Evolutionary conservation across 495 filamentous ascomycete genomes (phyloP), one percentile per base, ranked within the genome.

Genomic region (Neurospora sp.): DNA sequence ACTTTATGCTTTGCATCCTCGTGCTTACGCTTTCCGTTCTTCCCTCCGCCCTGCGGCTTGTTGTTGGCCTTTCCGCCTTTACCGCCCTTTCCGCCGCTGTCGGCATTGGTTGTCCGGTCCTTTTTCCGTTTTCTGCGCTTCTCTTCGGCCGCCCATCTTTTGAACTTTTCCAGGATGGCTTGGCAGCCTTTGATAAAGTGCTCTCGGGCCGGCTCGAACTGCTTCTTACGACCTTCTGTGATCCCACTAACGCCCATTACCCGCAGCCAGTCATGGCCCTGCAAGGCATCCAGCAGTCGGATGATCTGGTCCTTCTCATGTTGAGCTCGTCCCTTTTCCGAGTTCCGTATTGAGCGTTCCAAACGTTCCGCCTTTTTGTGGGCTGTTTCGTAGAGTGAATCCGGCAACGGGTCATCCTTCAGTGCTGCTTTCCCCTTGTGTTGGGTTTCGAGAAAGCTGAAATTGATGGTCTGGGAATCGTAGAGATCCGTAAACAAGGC

Each of bases 261-360:
- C 71, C 92, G 91, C 72, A 98, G 84, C 96, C 96, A 99, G 78
- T 98, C 96, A 44, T 89, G 91, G n/a, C 94, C 90, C 78, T 92
- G 90, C 5, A 99, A 87, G 46, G 93, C 93, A 68, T 96, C 93
- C 44, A 98, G 87, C 44, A 97, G 84, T 9, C 94, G 88, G 70
- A 96, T 92, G 44, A 98, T 88, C 76, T 94, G 91, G 70, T 93
- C 90, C 75, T 94, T 93, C 78, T 98, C 94, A 85, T 98, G 94
- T 82, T 95, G 92, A 3, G 95, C 93, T 1, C 92, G 89, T 74
- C 96, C 94, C 77, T 92, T 93, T 79, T 98, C 96, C 46, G 95
- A 91, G 78, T 98, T 98, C 40, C 96, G 91, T 22, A 97, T 89
- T 39, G 94, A 92, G 76, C 95, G 97, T 82, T 99, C 96, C 76